Evolutionary conservation across 768 basidiomycete species (phyloP), one percentile per base, ranked within the genome.

Genomic region (Royoungia palumana): DNA sequence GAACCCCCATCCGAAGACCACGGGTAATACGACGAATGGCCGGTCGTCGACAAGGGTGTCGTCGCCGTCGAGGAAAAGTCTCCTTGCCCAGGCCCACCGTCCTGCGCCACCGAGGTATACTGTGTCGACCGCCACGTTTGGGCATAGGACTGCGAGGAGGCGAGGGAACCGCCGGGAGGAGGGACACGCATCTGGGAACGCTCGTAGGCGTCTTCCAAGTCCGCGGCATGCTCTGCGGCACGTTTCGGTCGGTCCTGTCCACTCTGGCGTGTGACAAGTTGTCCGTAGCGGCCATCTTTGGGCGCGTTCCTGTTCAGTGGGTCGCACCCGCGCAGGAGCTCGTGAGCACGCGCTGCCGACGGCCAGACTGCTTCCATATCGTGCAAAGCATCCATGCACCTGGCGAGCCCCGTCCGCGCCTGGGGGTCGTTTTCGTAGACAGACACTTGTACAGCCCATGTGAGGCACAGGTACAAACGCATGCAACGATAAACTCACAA

Each of bases 361-460:
- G 88, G 88, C 89, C 89, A 91, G 21, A 84, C 72, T 32, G 76
- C 69, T 43, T 81, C 76, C 82, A 90, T 87, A 19, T 72, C 74
- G 44, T 74, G 70, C 24, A 91, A 74, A 6, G 78, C 74, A 25
- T 82, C 79, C 78, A 85, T 85, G 60, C 83, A 87, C 58, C 77
- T 81, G 36, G 71, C 69, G 2, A 90, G 73, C 6, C 85, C 84
- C 46, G 81, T 55, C 32, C 74, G 74, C 5, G 84, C 83, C 59
- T 88, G 87, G 14, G 87, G 85, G 56, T 90, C 85, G 34, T 72
- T 67, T 2, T 85, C 80, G 63, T 81, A 78, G 12, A 77, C 70
- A 17, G 79, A 82, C 35, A 89, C 88, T 63, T 84, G 54, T 6
- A 42, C 19, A 27, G 35, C 19, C 28, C 24, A 35, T 32, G 41